Conservation (phyloP, 441 rosid genomes). For the Corymbia calophylla region DNA sequence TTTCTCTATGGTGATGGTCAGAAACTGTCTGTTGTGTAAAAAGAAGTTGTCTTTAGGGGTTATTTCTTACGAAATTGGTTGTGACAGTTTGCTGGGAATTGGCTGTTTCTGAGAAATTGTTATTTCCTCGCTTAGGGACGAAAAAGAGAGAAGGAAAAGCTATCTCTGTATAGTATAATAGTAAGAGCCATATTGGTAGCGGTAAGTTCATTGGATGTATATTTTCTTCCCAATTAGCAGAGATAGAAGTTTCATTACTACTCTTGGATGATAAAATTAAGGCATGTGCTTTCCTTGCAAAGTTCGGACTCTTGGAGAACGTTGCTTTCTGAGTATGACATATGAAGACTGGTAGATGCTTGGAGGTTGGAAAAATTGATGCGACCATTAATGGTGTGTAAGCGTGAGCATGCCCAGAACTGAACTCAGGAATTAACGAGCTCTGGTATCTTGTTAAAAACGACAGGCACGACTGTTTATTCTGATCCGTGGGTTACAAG, state of each 20-base stretch:
- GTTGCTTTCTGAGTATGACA: not conserved
- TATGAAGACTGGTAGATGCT: not conserved
- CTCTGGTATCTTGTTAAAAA: not conserved
- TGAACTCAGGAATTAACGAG: not conserved
- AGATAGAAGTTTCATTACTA: not conserved
- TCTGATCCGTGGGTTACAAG: not conserved
- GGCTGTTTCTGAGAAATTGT: not conserved
- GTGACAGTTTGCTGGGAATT: not conserved
- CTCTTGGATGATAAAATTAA: not conserved
- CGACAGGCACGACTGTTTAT: not conserved
- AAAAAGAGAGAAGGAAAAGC: not conserved
- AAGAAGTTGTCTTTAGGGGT: not conserved
- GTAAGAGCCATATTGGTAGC: not conserved
- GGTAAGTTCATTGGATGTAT: not conserved
- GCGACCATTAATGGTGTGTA: not conserved
- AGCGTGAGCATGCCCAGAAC: not conserved
- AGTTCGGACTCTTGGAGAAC: not conserved
- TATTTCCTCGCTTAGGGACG: not conserved
- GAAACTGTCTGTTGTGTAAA: not conserved
- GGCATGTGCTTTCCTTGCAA: not conserved
- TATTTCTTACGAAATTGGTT: not conserved
- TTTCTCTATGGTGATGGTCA: not conserved
- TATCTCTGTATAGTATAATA: not conserved
- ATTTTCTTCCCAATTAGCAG: not conserved
- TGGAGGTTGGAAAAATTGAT: not conserved